Conservation (phyloP, 2,329 filamentous ascomycete species). For the Fusarium oxysporum region DNA sequence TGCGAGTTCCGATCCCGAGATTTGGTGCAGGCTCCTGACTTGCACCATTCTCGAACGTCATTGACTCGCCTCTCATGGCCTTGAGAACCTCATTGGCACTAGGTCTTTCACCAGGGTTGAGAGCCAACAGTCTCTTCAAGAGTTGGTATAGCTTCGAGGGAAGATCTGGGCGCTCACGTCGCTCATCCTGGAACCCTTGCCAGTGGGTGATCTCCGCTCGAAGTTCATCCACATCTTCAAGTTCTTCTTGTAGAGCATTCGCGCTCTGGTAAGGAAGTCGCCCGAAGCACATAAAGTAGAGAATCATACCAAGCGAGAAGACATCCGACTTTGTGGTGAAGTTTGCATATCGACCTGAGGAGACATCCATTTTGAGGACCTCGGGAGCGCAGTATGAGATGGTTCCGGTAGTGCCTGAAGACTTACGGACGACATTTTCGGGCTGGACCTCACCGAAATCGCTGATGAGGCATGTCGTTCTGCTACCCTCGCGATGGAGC, state of each 20-base stretch:
- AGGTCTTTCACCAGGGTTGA: constrained; percentile 81
- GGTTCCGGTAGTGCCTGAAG: constrained; percentile 92
- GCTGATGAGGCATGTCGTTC: constrained; percentile 86
- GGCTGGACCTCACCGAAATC: constrained; percentile 98
- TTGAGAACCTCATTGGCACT: constrained; percentile 86
- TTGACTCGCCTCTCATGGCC: constrained; percentile 77
- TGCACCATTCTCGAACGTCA: constrained; percentile 56
- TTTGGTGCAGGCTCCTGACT: constrained; percentile 53
- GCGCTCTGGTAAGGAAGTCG: constrained; percentile 86
- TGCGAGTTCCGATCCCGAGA: constrained; percentile 58
- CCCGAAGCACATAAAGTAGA: constrained; percentile 98
- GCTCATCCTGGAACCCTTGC: constrained; percentile 86
- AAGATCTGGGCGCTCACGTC: constrained; percentile 80
- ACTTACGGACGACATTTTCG: constrained; percentile 83
- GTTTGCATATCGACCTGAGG: constrained; percentile 81
- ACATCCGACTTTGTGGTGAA: constrained; percentile 98
- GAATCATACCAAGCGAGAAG: constrained; percentile 98
- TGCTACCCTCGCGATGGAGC: constrained; percentile 79
- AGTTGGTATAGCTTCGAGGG: constrained; percentile 88
- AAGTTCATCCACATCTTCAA: constrained; percentile 88
- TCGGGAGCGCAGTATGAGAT: constrained; percentile 98
- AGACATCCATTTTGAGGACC: constrained; percentile 77
- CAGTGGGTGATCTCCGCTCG: constrained; percentile 88
- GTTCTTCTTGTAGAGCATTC: constrained; percentile 88
- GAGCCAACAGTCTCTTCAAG: constrained; percentile 81